These are phyloP conservation scores for Umbelopsis sp. DNA, from an alignment of 192 early-diverging fungal species.

Conservation along the genomic window DNA sequence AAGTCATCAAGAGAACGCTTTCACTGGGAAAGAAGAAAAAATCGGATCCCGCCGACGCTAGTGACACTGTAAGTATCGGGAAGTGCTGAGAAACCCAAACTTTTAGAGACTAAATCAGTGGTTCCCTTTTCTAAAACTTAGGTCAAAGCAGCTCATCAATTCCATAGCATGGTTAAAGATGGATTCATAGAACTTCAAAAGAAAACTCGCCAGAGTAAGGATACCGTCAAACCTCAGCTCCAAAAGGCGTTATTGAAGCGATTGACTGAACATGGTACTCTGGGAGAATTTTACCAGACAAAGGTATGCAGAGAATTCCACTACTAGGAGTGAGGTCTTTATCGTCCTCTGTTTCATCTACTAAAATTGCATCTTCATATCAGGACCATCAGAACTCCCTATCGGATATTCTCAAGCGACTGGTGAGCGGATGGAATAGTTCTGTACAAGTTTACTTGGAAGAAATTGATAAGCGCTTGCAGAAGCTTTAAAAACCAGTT, in stretches of 20 bases:
- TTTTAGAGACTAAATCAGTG: not conserved
- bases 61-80: slow-evolving; percentile 23
- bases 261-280: not conserved
- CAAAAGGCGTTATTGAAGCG: slow-evolving; percentile 28
- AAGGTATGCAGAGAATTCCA: slow-evolving; percentile 30
- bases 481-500: slow-evolving; percentile 23
- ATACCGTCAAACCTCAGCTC: slow-evolving; percentile 21
- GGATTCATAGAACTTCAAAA: slow-evolving; percentile 21
- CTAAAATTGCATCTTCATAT: not conserved
- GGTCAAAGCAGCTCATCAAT: slow-evolving; percentile 5
- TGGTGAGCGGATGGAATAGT: slow-evolving; percentile 24
- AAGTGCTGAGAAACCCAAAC: not conserved
- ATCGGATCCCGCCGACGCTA: slow-evolving; percentile 21
- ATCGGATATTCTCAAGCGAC: slow-evolving; percentile 16
- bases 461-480: slow-evolving; percentile 29
- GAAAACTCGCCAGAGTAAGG: slow-evolving; percentile 20
- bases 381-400: slow-evolving; percentile 15
- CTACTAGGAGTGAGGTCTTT: too few relatives aligned
- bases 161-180: slow-evolving; percentile 20
- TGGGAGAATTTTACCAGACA: not conserved
- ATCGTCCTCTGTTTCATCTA: too few relatives aligned
- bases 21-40: slow-evolving; percentile 29
- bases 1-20: slow-evolving; percentile 26
- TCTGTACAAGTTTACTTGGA: slow-evolving; percentile 21
- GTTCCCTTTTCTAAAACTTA: not conserved